These are phyloP conservation scores for Gossypium ekmanianum DNA, from an alignment of 345 rosid species.

Conservation along the genomic window DNA sequence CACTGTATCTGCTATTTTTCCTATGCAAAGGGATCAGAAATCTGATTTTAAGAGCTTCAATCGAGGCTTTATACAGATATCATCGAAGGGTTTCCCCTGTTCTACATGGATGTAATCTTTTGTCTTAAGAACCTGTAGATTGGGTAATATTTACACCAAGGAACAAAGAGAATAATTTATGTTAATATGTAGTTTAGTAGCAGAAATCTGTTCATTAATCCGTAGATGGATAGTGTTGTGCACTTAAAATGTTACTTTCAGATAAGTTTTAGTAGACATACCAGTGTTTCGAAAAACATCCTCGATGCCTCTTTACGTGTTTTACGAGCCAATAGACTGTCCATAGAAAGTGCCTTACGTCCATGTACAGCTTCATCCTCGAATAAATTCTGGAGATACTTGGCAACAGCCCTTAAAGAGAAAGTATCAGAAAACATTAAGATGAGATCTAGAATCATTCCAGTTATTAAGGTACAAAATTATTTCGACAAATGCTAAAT, in stretches of 20 bases:
- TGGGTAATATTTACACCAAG: neutral
- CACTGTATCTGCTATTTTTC: constrained; percentile 20
- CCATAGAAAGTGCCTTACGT: constrained; percentile 52
- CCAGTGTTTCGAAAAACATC: constrained; percentile 98
- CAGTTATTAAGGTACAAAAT: neutral
- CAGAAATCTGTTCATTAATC: neutral
- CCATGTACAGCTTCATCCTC: constrained; percentile 62
- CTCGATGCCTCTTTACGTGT: constrained; percentile 98
- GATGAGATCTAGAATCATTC: neutral
- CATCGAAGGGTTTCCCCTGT: constrained; percentile 67
- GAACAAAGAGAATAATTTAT: neutral
- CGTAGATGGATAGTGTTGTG: neutral
- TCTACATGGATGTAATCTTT: constrained; percentile 89
- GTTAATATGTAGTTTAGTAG: neutral
- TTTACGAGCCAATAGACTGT: constrained; percentile 73
- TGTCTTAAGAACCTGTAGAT: constrained; percentile 73
- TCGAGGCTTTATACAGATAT: constrained; percentile 61
- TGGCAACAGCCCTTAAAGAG: constrained; percentile 80
- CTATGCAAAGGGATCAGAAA: constrained; percentile 43
- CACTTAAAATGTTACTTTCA: neutral
- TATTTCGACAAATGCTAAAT: neutral
- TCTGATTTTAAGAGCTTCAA: constrained; percentile 79
- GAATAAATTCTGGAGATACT: constrained; percentile 72
- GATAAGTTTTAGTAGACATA: constrained; percentile 33
- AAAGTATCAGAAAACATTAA: constrained; percentile 11